These are phyloP conservation scores for Avena atlantica DNA, from an alignment of 176 grass and related monocot species.

Conservation along the genomic window DNA sequence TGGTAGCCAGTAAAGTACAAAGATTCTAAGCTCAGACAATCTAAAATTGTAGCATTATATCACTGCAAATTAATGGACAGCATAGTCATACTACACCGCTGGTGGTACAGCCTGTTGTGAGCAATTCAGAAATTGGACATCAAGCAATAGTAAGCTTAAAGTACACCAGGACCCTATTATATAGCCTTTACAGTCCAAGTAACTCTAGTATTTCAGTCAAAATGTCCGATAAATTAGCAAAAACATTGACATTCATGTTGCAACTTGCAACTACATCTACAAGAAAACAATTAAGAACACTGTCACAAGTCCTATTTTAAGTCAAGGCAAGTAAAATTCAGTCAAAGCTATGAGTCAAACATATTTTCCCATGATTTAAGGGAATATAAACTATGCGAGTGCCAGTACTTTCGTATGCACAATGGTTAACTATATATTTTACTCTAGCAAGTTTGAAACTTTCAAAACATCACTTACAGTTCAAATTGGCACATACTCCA, in stretches of 20 bases:
- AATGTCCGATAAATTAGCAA: constrained; percentile 29
- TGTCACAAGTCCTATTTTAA: not conserved
- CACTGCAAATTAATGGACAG: constrained; percentile 2
- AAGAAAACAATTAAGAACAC: constrained; percentile 12
- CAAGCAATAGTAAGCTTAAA: constrained; percentile 28
- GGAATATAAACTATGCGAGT: constrained; percentile 21
- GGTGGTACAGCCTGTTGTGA: constrained; percentile 10
- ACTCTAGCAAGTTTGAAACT: constrained; percentile 26
- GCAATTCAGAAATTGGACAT: constrained; percentile 19
- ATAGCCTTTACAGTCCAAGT: not conserved
- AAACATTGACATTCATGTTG: not conserved
- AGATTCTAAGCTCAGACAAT: not conserved
- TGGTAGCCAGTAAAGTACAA: constrained; percentile 2
- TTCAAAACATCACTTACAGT: constrained; percentile 60
- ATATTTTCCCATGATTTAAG: not conserved
- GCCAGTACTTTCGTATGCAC: not conserved
- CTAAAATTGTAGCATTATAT: constrained; percentile 28
- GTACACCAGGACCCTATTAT: constrained; percentile 17
- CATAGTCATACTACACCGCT: constrained; percentile 12
- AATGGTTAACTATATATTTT: constrained; percentile 18
- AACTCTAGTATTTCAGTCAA: constrained; percentile 35
- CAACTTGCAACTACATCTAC: constrained; percentile 1
- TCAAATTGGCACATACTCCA: constrained; percentile 76
- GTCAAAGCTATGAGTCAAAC: not conserved
- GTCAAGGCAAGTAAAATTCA: constrained; percentile 29